phyloP scores from a whole-genome alignment of 1,139 yeast genomes.

The Zygosaccharomyces sapae region DNA sequence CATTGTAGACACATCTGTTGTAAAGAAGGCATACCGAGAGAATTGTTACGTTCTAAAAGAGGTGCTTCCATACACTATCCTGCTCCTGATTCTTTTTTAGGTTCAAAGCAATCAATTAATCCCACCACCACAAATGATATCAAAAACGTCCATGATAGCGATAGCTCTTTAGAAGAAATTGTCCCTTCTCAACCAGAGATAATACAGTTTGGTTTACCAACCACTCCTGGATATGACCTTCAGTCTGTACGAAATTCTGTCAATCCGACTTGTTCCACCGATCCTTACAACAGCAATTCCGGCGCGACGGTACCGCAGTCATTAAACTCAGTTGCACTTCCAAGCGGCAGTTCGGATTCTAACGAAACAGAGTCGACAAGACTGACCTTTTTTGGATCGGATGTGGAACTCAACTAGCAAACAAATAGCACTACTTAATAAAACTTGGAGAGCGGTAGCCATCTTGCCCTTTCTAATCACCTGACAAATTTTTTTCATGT shows the following conservation, averaged over 20 bases:
- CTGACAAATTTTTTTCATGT: no score
- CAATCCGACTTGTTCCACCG: neutral
- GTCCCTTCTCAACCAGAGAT: neutral
- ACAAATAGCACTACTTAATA: neutral
- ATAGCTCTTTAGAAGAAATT: neutral
- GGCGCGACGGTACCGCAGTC: neutral
- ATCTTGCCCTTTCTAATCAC: no score
- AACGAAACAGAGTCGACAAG: neutral
- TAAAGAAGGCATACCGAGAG: constrained; percentile 40
- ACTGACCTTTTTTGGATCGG: constrained; percentile 25
- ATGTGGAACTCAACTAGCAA: constrained; percentile 20
- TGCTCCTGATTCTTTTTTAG: neutral
- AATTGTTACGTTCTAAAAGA: constrained; percentile 8
- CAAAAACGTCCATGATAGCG: neutral
- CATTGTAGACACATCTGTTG: constrained; percentile 46
- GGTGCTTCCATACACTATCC: neutral
- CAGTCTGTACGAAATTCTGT: neutral
- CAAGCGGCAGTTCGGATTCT: neutral
- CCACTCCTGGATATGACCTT: neutral
- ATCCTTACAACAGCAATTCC: neutral
- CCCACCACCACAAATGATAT: neutral
- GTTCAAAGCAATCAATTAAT: neutral
- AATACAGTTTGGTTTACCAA: neutral
- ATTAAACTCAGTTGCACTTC: neutral
- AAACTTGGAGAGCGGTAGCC: neutral